Evolutionary conservation across 208 protist genomes (phyloP), one percentile per base, ranked within the genome.

Genomic region (Leishmania tropica): DNA sequence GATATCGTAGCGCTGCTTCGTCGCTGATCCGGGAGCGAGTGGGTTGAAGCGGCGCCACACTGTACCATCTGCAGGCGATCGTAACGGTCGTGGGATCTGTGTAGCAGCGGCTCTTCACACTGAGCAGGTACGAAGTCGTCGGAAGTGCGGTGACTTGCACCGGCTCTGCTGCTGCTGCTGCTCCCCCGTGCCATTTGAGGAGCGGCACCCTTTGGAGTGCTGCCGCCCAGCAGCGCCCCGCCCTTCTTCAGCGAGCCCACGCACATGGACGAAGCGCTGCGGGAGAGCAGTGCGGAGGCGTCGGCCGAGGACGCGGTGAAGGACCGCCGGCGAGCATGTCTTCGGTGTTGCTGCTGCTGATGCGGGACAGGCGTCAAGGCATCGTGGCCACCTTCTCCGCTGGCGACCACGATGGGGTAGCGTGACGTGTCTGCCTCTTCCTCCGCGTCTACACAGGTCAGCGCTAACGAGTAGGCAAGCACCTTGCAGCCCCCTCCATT

Each of bases 321-420:
- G 45, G 45, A 78, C 37, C 35, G 24, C 3, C 62, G 62, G 10
- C 45, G 76, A 51, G 40, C 75, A 65, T 48, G 28, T 48, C 40
- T 48, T 58, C 62, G 17, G 17, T 5, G 73, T 28, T 35, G 60
- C 40, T 79, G 60, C 35, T 53, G 60, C n/a, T 42, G 76, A n/a
- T 79, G 58, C 19, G 10, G 2, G 45, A 31, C 42, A 47, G 17
- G 24, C 10, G 45, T 53, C 45, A 45, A 74, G 8, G 45, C 45
- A n/a, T 58, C 45, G 24, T 35, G 24, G 31, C 76, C 40, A 4
- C 42, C 45, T 28, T 75, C 82, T 7, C 42, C 73, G 31, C 71
- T 76, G 78, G 65, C 72, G 6, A 85, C 37, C 3, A 85, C 82
- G 65, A 85, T 81, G n/a, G 82, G 82, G 67, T 82, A 76, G 35